Conservation (phyloP, 2,329 filamentous ascomycete genomes). For the Emmonsiellopsis sp. region DNA sequence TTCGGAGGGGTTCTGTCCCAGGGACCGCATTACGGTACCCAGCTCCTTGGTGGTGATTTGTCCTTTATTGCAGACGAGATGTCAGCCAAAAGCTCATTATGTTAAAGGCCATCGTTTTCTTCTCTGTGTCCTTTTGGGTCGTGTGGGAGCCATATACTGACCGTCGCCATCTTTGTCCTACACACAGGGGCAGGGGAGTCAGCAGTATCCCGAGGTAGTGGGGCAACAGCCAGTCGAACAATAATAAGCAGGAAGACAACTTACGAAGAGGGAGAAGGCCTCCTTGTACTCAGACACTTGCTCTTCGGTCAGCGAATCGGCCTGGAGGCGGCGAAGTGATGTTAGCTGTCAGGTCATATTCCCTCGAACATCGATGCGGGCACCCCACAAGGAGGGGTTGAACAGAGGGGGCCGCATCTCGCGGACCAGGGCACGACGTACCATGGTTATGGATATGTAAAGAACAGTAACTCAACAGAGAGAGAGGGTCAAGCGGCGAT, state of each 20-base stretch:
- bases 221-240: not conserved
- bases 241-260: slow-evolving; percentile 32
- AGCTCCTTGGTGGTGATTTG: slow-evolving; percentile 89
- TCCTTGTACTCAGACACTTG: slow-evolving; percentile 99
- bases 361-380: not conserved
- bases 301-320: slow-evolving; percentile 97
- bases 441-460: slow-evolving; percentile 1
- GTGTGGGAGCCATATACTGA: slow-evolving; percentile 42
- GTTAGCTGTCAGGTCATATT: not conserved
- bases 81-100: not conserved
- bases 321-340: slow-evolving; percentile 44
- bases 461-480: not conserved
- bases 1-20: slow-evolving; percentile 83
- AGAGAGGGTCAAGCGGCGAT: not conserved
- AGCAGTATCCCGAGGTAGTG: slow-evolving; percentile 12
- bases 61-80: slow-evolving; percentile 41
- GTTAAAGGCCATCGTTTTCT: not conserved
- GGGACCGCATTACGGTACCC: slow-evolving; percentile 81
- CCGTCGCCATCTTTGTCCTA: slow-evolving; percentile 88
- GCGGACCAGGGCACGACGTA: not conserved
- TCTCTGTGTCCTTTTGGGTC: not conserved
- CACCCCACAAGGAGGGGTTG: not conserved
- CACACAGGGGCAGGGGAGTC: slow-evolving; percentile 16
- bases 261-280: slow-evolving; percentile 98
- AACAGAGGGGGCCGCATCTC: not conserved